Conservation (phyloP, 257 asterid genomes). For the Linderniella brevidens region DNA sequence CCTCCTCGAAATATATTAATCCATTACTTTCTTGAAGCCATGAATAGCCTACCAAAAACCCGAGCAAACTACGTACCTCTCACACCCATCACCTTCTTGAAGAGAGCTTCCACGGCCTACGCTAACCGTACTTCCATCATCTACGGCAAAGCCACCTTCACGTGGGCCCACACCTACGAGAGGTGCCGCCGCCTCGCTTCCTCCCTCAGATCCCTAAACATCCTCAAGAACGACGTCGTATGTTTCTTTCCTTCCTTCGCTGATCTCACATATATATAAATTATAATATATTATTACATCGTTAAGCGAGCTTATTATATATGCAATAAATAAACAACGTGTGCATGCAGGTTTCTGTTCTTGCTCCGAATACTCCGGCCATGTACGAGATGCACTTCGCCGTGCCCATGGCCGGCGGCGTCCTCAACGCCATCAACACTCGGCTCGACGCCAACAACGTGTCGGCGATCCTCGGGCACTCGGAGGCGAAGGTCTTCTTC, state of each 20-base stretch:
- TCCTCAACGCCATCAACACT: constrained; percentile 1
- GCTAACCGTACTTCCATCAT: not conserved
- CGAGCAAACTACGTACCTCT: not conserved
- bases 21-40: no score
- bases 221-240: not conserved
- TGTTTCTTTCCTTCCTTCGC: no score
- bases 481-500: constrained; percentile 4
- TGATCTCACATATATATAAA: no score
- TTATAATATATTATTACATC: no score
- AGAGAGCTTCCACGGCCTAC: not conserved
- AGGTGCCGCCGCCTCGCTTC: constrained; percentile 1
- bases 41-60: no score
- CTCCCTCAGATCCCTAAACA: not conserved
- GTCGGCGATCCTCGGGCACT: not conserved
- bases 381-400: constrained; percentile 9
- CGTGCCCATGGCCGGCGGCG: constrained; percentile 9
- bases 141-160: not conserved
- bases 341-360: not conserved
- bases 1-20: no score
- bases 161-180: not conserved
- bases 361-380: constrained; percentile 4
- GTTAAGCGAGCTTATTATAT: no score
- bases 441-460: not conserved
- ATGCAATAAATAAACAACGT: no score
- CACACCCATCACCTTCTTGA: not conserved